Conservation (phyloP, 1,284 basidiomycete species). For the Cutaneotrichosporon sp. region DNA sequence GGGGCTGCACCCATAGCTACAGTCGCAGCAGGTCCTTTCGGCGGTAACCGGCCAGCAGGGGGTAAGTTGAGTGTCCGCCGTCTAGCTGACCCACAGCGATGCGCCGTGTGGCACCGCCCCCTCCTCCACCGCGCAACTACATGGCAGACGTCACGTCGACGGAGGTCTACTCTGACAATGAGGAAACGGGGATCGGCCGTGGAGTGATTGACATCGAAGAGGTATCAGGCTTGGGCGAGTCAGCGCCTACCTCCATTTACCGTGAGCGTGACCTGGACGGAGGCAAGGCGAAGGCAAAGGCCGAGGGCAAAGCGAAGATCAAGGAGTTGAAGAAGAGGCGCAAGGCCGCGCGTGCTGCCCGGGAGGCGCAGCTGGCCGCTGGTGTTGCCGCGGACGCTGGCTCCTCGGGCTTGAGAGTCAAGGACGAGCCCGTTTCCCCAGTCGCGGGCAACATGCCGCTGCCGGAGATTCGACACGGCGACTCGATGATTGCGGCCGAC, state of each 20-base stretch:
- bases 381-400: slow-evolving; percentile 11
- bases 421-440: slow-evolving; percentile 39
- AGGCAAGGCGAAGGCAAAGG: slow-evolving; percentile 43
- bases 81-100: slow-evolving; percentile 1
- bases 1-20: slow-evolving; percentile 49
- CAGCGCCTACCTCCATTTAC: slow-evolving; percentile 72
- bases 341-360: slow-evolving; percentile 21
- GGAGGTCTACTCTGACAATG: slow-evolving; percentile 70
- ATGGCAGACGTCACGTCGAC: slow-evolving; percentile 8
- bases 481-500: slow-evolving; percentile 37
- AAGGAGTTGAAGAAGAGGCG: slow-evolving; percentile 20
- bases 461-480: slow-evolving; percentile 25
- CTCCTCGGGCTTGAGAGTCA: slow-evolving; percentile 23
- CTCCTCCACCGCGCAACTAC: slow-evolving; percentile 10
- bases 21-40: slow-evolving; percentile 20
- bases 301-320: slow-evolving; percentile 43
- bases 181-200: slow-evolving; percentile 67
- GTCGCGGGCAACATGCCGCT: neutral
- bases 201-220: slow-evolving; percentile 76
- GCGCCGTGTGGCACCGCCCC: slow-evolving; percentile 10
- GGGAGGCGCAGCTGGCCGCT: neutral
- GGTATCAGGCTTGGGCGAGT: slow-evolving; percentile 75
- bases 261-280: slow-evolving; percentile 50
- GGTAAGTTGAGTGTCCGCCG: slow-evolving; percentile 4
- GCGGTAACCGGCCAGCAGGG: slow-evolving; percentile 4